Evolutionary conservation across 2,329 filamentous ascomycete species (phyloP).

Genomic region (Periconia digitata): DNA sequence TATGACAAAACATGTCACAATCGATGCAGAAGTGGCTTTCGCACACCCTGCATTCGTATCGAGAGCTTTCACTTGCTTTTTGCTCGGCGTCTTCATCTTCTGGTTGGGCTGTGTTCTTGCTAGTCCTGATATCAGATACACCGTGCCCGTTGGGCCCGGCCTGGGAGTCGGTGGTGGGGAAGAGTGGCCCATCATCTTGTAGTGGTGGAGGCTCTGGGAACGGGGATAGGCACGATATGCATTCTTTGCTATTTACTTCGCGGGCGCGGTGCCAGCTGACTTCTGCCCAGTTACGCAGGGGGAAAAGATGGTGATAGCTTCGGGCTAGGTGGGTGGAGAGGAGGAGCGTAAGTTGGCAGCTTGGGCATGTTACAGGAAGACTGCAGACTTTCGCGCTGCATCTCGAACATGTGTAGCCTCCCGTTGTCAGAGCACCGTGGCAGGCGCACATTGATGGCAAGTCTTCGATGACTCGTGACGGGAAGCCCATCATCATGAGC

Average conservation of each 20-base stretch:
- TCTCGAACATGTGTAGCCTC: constrained; percentile 88
- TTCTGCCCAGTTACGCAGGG: constrained; percentile 81
- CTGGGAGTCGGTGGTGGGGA: too few species aligned
- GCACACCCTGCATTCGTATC: constrained; percentile 90
- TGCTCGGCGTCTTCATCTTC: constrained; percentile 37
- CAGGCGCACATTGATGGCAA: constrained; percentile 82
- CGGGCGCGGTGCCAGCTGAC: constrained; percentile 78
- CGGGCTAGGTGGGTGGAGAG: constrained; percentile 67
- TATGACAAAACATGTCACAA: constrained; percentile 93
- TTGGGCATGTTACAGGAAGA: constrained; percentile 86
- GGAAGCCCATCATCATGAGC: constrained; percentile 97
- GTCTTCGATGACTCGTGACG: constrained; percentile 76
- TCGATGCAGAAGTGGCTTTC: constrained; percentile 94
- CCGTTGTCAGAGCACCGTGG: constrained; percentile 77
- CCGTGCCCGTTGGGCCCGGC: too few species aligned
- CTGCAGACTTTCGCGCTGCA: constrained; percentile 88
- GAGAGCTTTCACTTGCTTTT: constrained; percentile 73
- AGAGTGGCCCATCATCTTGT: background rate
- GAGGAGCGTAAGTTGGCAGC: constrained; percentile 88
- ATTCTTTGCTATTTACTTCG: constrained; percentile 54
- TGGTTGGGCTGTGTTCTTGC: constrained; percentile 4
- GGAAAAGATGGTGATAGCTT: constrained; percentile 45
- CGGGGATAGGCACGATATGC: constrained; percentile 73
- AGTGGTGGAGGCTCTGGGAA: constrained; percentile 60
- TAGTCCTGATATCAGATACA: too few species aligned